phyloP scores from a whole-genome alignment of 352 stramenopile species.

The Pythium dissimile region DNA sequence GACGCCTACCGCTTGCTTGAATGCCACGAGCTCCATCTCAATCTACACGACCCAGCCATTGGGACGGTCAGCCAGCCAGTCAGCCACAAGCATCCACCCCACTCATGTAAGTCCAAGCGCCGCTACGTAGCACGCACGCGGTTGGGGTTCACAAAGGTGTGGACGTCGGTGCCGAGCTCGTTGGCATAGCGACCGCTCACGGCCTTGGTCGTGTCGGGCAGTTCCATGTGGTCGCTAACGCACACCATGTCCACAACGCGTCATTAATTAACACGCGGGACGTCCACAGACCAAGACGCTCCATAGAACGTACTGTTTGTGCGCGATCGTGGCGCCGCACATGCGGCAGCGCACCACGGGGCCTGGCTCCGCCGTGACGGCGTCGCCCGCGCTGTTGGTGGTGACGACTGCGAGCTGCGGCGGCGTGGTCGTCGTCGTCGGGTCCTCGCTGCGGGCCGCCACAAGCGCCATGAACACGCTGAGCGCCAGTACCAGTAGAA shows the following conservation, averaged over 20 bases:
- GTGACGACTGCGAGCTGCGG: conserved; percentile 12
- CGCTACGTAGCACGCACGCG: conserved; percentile 47
- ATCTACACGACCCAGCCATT: conserved; percentile 30
- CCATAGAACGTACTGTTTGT: conserved; percentile 45
- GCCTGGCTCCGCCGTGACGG: conserved; percentile 24
- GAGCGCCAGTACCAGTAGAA: conserved; percentile 8
- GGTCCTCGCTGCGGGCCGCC: not conserved
- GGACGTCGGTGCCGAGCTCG: conserved; percentile 56
- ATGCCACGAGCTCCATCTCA: conserved; percentile 77
- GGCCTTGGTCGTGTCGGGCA: conserved; percentile 74
- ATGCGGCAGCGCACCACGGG: conserved; percentile 67
- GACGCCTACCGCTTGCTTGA: conserved; percentile 53
- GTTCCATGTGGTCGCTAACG: conserved; percentile 58
- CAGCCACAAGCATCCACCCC: not conserved
- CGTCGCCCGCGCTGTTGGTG: conserved; percentile 18
- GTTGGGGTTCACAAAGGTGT: conserved; percentile 77
- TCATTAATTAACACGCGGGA: not conserved
- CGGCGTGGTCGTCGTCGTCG: not conserved
- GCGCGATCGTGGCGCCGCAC: conserved; percentile 64
- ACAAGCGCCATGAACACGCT: conserved; percentile 1
- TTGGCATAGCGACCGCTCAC: conserved; percentile 38
- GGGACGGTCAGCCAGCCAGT: not conserved
- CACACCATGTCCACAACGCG: not conserved
- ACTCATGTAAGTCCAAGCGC: not conserved
- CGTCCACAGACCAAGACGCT: too few species aligned